Conservation (phyloP, 2,329 filamentous ascomycete species). For the Exophiala calicioides region DNA sequence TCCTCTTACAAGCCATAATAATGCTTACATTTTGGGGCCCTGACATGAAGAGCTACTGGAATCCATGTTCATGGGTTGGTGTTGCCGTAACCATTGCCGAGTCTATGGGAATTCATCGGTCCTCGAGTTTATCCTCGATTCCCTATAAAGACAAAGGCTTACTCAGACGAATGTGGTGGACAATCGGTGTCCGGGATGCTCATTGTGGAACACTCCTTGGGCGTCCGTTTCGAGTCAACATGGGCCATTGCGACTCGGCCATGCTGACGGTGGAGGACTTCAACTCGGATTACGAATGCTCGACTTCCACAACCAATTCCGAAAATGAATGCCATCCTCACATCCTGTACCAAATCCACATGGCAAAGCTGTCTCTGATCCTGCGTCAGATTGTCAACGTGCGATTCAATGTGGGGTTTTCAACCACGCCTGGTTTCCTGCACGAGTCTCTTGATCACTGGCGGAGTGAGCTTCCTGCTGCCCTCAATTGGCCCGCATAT, state of each 20-base stretch:
- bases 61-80: constrained; percentile 32
- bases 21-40: constrained; percentile 35
- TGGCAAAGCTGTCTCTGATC: constrained; percentile 16
- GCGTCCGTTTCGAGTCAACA: constrained; percentile 19
- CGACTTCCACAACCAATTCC: not conserved
- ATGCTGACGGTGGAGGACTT: constrained; percentile 19
- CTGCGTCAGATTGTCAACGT: constrained; percentile 13
- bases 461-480: constrained; percentile 9
- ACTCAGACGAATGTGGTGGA: constrained; percentile 30
- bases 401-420: constrained; percentile 14
- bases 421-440: constrained; percentile 6
- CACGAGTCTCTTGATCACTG: constrained; percentile 8
- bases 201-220: constrained; percentile 20
- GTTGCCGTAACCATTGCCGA: constrained; percentile 33
- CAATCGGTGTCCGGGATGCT: constrained; percentile 24
- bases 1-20: constrained; percentile 31
- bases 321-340: constrained; percentile 4
- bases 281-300: not conserved
- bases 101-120: constrained; percentile 33
- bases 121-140: constrained; percentile 12
- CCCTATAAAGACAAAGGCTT: constrained; percentile 6
- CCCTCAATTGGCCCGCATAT: constrained; percentile 11
- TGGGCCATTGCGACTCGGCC: constrained; percentile 13
- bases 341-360: constrained; percentile 14
- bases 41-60: constrained; percentile 35